Evolutionary conservation across 345 rosid genomes (phyloP).

Genomic region (Eucalyptus curtisii): DNA sequence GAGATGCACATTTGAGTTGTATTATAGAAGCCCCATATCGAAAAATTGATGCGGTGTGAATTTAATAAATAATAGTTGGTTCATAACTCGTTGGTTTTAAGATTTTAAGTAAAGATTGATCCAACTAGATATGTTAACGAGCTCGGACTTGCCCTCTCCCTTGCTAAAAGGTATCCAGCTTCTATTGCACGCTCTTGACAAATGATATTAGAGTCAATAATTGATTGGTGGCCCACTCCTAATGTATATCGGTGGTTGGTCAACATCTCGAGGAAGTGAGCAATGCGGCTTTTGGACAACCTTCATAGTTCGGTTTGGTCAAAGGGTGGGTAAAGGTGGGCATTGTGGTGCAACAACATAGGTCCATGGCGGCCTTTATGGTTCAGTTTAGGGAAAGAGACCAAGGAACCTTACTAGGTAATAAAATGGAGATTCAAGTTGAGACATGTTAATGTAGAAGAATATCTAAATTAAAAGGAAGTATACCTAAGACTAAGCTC

Average conservation of each 20-base stretch:
- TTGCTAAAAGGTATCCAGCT: too few species aligned
- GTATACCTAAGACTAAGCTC: neutral
- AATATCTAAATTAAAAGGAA: neutral
- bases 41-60: accelerated
- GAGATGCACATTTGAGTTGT: neutral
- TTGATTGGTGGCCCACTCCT: neutral
- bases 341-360: neutral
- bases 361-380: neutral
- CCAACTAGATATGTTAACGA: accelerated
- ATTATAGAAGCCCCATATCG: neutral
- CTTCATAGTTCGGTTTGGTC: neutral
- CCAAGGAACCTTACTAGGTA: neutral
- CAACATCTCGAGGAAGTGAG: neutral
- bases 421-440: neutral
- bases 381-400: neutral
- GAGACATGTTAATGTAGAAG: neutral
- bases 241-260: neutral
- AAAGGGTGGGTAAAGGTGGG: neutral
- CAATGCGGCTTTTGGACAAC: accelerated
- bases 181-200: accelerated
- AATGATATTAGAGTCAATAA: accelerated
- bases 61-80: too few species aligned
- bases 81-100: neutral
- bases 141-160: accelerated
- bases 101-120: too few species aligned